Evolutionary conservation across 2,329 filamentous ascomycete species (phyloP), one percentile per base, ranked within the genome.

Genomic region (Aschersonia sp.): DNA sequence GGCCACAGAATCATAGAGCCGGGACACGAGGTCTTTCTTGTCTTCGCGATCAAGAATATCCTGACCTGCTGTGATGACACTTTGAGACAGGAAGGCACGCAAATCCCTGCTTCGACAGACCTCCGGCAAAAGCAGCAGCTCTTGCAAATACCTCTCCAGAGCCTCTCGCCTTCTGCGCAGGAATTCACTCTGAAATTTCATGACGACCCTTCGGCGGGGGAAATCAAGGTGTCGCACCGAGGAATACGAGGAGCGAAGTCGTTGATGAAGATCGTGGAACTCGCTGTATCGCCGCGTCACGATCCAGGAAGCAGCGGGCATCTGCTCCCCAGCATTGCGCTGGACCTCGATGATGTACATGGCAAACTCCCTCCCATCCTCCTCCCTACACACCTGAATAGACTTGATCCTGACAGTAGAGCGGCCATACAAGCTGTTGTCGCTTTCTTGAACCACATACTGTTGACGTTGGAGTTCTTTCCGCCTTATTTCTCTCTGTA

Each of bases 401-500:
- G 86, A 87, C 59, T 92, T 92, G 60, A 98, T 96, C 56, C 78
- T 84, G 56, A 97, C 80, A 0, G 81, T 87, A 2, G 92, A 90
- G 14, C 90, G 85, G 2, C 92, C 92, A 58, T 94, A 97, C 30
- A 98, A 72, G 62, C 88, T 95, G 63, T 95, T 98, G 62, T 98
- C 94, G 59, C 88, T 96, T 65, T 98, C 92, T 64, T 98, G 92
- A 6, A 97, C 81, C 43, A 94, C 87, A 57, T 98, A 98, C 61
- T 98, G 94, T 63, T 95, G 92, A 46, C 89, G 78, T 62, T 98
- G 92, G 58, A 98, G 76, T 64, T 97, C 90, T 61, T 97, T 98
- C 35, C 89, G 81, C 49, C 87, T 79, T 47, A 97, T 88, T 63
- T 98, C 92, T 54, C 92, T 77, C 58, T 94, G 85, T 49, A 98